Evolutionary conservation across 2,329 filamentous ascomycete species (phyloP).

Genomic region (Pseudocercospora pini-densiflorae): DNA sequence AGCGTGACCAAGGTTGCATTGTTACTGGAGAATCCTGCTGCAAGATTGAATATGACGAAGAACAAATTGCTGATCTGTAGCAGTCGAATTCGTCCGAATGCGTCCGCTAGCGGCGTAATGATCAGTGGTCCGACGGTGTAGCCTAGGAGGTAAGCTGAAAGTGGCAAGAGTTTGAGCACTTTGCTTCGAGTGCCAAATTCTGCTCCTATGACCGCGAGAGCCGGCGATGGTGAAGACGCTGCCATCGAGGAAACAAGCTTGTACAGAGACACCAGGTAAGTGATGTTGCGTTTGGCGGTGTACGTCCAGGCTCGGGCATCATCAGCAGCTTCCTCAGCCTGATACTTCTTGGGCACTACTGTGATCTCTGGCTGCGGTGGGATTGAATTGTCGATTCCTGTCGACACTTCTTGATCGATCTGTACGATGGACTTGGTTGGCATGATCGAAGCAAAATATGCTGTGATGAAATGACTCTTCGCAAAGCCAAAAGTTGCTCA

Average conservation of each 20-base stretch:
- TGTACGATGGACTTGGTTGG: background rate
- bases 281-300: constrained; percentile 6
- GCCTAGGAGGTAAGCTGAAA: constrained; percentile 64
- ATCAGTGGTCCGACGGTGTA: constrained; percentile 50
- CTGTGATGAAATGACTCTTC: background rate
- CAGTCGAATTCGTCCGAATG: constrained; percentile 37
- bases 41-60: constrained; percentile 39
- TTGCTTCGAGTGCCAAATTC: constrained; percentile 35
- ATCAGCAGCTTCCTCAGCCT: background rate
- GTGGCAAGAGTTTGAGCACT: constrained; percentile 31
- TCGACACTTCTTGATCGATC: background rate
- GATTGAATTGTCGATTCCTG: background rate
- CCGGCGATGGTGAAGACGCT: constrained; percentile 41
- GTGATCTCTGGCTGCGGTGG: background rate
- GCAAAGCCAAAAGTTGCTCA: background rate
- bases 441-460: background rate
- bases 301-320: background rate
- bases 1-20: constrained; percentile 36
- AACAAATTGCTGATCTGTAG: constrained; percentile 37
- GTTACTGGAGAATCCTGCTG: constrained; percentile 33
- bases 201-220: constrained; percentile 29
- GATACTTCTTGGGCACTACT: background rate
- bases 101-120: constrained; percentile 46
- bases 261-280: constrained; percentile 26
- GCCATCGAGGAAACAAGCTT: constrained; percentile 60